Base-by-base conservation (phyloP, 768 basidiomycete species). In the Tricholoma sp. region DNA sequence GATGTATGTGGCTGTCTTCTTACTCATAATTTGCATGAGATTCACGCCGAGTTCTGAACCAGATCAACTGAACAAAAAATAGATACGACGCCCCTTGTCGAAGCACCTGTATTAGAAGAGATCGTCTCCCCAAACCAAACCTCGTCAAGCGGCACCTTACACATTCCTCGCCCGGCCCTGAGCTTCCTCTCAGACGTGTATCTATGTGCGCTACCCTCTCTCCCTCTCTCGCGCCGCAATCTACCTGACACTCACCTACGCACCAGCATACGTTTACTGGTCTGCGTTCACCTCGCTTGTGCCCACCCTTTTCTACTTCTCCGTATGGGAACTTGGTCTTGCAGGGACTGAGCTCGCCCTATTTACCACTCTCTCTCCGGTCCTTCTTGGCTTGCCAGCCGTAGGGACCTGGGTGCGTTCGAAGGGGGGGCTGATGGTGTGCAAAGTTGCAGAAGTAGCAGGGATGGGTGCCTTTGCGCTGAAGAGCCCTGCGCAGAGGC, bases 301-400 rank as follows among this genome's bases (percentile, higher is more conserved):
- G 6, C 85, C 88, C 1, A 84, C 89, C 3, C 75, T 95, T 3
- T 95, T 95, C 74, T 95, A 94, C 71, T 95, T 92, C 73, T 93
- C 90, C 24, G 84, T 96, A 17, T 94, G 93, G 93, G 81, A 91
- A 65, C 84, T 94, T 15, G 91, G 88, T 28, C 78, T 95, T 31
- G 83, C 89, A 10, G 94, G 94, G 4, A 82, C 86, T 34, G 94
- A 96, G 66, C 75, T 91, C 13, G 81, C 91, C 0, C 71, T 92
- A 3, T 73, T 94, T 8, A 79, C 81, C 7, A 82, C 84, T 7
- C 78, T 95, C 28, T 84, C 92, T 0, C 90, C 91, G 0, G 59
- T 79, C 5, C 65, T 91, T 12, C 77, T 94, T 11, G 73, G 78
- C 0, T 68, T 80, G 41, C 62, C 74, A 1, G 66, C 75, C 1